Evolutionary conservation across 2,329 filamentous ascomycete genomes (phyloP), one percentile per base, ranked within the genome.

Genomic region (Alternaria metachromatica): DNA sequence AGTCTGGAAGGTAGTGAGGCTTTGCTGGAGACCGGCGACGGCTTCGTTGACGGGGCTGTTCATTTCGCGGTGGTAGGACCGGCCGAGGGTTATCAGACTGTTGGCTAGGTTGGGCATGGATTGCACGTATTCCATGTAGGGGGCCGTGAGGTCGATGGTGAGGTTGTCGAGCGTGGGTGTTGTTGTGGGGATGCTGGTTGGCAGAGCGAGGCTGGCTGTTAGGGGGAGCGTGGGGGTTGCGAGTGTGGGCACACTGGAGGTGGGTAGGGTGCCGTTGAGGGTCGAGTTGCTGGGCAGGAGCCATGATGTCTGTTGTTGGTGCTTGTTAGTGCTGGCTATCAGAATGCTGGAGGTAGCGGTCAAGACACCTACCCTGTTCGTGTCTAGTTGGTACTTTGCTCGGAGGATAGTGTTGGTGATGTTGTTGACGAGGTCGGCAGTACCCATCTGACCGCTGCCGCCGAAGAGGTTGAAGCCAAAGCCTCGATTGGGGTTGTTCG

Each of bases 31-130:
- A 3, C 64, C 68, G 11, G 65, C 63, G 37, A 81, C 76, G 41
- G 74, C 72, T n/a, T 70, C 64, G 45, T 67, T 73, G 50, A 81
- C 71, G 1, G 79, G 78, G 1, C 59, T 50, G 66, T 81, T 81
- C 71, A 77, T 69, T 63, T 81, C 80, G 13, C 72, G 70, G 65
- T 81, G 80, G 69, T 76, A 80, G 54, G 73, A 58, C 5, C 72
- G 74, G 37, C 78, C 78, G 21, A 77, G 75, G 9, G 74, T 67
- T 20, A 61, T 75, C 4, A 79, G 65, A 4, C 72, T 72, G 21
- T 69, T 68, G 30, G 76, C 71, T 13, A 80, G 64, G 48, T 70
- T 73, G 33, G 71, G 68, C 25, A 77, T 70, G 2, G 69, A 54
- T 54, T 72, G 67, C 54, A 78, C 57, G 59, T 80, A 81, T 61